A percentile compares a stretch with the other conserved stretches of the same genome.
Evolutionary conservation across 1,284 basidiomycete species (phyloP).

Genomic region (Pseudozyma sp.): DNA sequence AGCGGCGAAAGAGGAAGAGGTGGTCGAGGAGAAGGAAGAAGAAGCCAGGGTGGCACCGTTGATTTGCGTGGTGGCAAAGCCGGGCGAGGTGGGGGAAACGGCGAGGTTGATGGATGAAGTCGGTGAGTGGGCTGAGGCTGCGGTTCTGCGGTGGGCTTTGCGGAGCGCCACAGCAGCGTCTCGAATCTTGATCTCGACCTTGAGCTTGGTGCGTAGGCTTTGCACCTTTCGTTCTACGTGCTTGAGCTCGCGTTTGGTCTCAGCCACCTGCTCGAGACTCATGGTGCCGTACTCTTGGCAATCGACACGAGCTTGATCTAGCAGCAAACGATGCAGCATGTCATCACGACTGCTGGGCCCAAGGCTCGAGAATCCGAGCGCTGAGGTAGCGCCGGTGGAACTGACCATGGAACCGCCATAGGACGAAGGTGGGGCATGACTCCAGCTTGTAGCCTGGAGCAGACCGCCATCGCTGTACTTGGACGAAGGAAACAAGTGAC

Average conservation of each 20-base stretch:
- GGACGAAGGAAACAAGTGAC: conserved; percentile 5
- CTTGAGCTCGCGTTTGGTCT: conserved; percentile 50
- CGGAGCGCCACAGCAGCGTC: conserved; percentile 60
- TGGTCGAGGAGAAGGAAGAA: conserved; percentile 9
- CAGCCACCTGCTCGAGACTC: conserved; percentile 53
- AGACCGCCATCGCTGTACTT: conserved; percentile 22
- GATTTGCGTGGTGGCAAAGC: conserved; percentile 1
- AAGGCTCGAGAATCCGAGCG: conserved; percentile 26
- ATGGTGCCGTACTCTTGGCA: conserved; percentile 48
- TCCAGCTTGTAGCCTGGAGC: conserved; percentile 31
- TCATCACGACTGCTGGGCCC: conserved; percentile 36
- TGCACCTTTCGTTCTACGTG: conserved; percentile 45
- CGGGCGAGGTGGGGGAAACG: conserved; percentile 31
- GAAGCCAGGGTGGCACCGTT: neutral
- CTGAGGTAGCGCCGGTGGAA: conserved; percentile 17
- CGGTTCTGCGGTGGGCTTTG: conserved; percentile 47
- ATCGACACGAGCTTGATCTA: conserved; percentile 54
- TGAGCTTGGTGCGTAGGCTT: conserved; percentile 51
- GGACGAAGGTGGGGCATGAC: conserved; percentile 47
- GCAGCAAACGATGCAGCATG: conserved; percentile 45
- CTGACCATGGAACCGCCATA: conserved; percentile 39
- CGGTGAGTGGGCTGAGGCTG: conserved; percentile 27
- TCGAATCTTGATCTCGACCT: conserved; percentile 56
- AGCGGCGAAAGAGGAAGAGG: conserved; percentile 26
- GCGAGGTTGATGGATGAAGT: conserved; percentile 18